A percentile compares a stretch with the other conserved stretches of the same genome.
These are phyloP conservation scores for Cryptomeria japonica DNA, from an alignment of 75 land plant genomes.

Conservation along the genomic window DNA sequence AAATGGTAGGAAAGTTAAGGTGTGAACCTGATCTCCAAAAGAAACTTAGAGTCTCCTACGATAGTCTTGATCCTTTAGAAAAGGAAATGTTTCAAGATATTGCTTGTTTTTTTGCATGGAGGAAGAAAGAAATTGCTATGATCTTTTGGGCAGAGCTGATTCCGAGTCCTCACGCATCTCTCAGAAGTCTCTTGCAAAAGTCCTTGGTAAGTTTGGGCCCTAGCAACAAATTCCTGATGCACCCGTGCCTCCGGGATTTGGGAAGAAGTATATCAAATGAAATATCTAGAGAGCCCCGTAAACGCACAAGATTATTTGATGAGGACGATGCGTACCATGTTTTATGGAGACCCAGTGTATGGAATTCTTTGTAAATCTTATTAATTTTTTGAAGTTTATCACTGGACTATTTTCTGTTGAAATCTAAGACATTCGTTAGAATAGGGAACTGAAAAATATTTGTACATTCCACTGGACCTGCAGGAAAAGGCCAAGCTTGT, in stretches of 20 bases:
- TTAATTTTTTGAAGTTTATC: neutral
- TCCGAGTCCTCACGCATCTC: neutral
- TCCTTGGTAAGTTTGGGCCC: neutral
- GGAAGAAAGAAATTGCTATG: neutral
- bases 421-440: neutral
- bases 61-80: neutral
- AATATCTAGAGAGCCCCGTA: neutral
- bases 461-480: neutral
- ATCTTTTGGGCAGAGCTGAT: neutral
- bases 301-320: neutral
- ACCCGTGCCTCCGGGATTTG: neutral
- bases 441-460: neutral
- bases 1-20: neutral
- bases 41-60: neutral
- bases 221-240: neutral
- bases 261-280: neutral
- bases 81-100: conserved; percentile 3
- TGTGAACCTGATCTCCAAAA: neutral
- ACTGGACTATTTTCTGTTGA: no score
- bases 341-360: neutral
- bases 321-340: neutral
- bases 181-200: neutral
- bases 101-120: neutral
- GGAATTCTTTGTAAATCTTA: neutral
- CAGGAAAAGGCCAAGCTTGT: neutral